Conservation (phyloP, 2,329 filamentous ascomycete species). For the Raffaelea albimanens region DNA sequence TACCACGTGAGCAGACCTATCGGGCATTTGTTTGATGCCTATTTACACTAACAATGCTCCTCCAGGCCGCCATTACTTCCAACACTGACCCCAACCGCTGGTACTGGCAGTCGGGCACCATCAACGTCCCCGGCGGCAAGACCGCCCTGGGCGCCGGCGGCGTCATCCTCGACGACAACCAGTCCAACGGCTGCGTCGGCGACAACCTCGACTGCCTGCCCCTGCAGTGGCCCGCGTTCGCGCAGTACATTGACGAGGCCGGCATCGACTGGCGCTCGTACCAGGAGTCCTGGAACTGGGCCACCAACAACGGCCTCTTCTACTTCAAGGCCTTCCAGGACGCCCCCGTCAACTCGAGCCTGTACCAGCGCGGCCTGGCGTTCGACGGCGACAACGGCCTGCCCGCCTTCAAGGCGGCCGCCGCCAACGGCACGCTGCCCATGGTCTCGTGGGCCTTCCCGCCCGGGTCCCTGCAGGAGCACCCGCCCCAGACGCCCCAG, state of each 20-base stretch:
- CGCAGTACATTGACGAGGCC: slow-evolving; percentile 36
- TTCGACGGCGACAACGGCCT: slow-evolving; percentile 30
- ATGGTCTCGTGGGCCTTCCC: slow-evolving; percentile 42
- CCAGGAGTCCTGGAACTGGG: slow-evolving; percentile 37
- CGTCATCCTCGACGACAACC: slow-evolving; percentile 38
- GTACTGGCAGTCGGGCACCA: slow-evolving; percentile 27
- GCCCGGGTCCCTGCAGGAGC: slow-evolving; percentile 40
- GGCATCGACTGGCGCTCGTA: slow-evolving; percentile 41
- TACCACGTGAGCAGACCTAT: slow-evolving; percentile 24
- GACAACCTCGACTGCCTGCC: slow-evolving; percentile 40
- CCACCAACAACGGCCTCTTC: slow-evolving; percentile 43
- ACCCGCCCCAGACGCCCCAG: slow-evolving; percentile 40
- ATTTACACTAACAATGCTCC: background rate
- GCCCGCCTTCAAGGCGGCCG: slow-evolving; percentile 38
- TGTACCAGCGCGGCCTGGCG: slow-evolving; percentile 35
- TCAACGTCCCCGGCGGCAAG: slow-evolving; percentile 38
- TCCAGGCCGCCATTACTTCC: slow-evolving; percentile 33
- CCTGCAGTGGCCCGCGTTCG: slow-evolving; percentile 42
- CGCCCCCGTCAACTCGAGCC: slow-evolving; percentile 26
- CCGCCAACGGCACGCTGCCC: slow-evolving; percentile 40
- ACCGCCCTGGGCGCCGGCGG: slow-evolving; percentile 23
- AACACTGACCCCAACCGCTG: slow-evolving; percentile 40
- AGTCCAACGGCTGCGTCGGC: slow-evolving; percentile 33
- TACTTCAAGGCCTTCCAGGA: slow-evolving; percentile 44
- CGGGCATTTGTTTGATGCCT: background rate